Base-by-base conservation (phyloP, 257 asterid species). In the Nicotiana attenuata region DNA sequence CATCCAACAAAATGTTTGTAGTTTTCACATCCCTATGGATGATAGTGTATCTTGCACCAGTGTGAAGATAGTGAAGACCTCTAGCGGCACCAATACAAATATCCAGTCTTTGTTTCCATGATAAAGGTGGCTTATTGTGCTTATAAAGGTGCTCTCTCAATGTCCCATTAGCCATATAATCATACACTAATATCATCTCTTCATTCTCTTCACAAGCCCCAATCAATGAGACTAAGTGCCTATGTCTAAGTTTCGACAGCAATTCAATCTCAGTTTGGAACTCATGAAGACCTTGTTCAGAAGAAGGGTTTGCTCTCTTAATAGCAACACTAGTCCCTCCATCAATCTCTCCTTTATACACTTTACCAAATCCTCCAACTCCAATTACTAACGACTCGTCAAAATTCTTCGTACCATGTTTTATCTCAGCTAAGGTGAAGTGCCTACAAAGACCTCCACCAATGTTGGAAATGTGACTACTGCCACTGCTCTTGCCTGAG, bases 321-420 rank as follows among this genome's bases (percentile, higher is more conserved):
- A 94, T 68, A 3, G 98, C 97, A 1, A 92, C 98, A 9, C 53
- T 57, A 7, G 67, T 87, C 7, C 78, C 83, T 52, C 91, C 96
- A 28, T 92, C 92, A 2, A 92, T 87, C 31, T 16, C 77, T 0
- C 98, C 94, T 84, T 77, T 92, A 47, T 92, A 94, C 0, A 94
- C 98, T 81, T 91, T 94, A 9, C 97, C 98, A 28, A 93, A 94
- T 31, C 98, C 98, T 50, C 97, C 98, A 33, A 93, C 91, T 19
- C 98, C 98, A 38, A 94, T 86, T 2, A 92, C 91, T 28, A 81
- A 83, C 2, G 90, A 79, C 82, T 94, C 98, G 3, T 86, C 87
- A 65, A 94, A 94, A 38, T 85, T 79, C 19, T 86, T 78, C 0
- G 98, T 91, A 61, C 88, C 96, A 1, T 63, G 85, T 63, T 78